phyloP scores from a whole-genome alignment of 371 early-diverging fungal species.

The Rhizopus delemar region DNA sequence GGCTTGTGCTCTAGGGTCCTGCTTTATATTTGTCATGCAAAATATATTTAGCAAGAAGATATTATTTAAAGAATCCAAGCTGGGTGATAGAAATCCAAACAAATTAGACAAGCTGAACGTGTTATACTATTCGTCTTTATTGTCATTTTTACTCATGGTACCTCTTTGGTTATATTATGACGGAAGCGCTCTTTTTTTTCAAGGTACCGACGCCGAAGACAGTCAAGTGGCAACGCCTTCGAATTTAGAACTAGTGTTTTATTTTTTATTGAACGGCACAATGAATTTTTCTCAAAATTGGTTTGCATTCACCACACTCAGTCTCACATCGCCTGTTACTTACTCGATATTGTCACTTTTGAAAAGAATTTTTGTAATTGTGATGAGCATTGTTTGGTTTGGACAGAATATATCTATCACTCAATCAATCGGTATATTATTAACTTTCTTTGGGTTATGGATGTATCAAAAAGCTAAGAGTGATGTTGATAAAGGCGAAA shows the following conservation, averaged over 20 bases:
- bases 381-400: constrained; percentile 83
- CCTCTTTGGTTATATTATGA: constrained; percentile 86
- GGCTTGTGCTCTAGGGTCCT: constrained; percentile 71
- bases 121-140: constrained; percentile 72
- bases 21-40: constrained; percentile 79
- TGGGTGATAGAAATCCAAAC: constrained; percentile 48
- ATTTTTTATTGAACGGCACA: constrained; percentile 77
- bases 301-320: constrained; percentile 79
- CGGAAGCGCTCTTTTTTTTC: constrained; percentile 44
- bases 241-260: constrained; percentile 20
- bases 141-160: constrained; percentile 72
- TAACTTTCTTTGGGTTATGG: constrained; percentile 85
- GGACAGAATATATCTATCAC: constrained; percentile 66
- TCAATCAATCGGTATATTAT: constrained; percentile 74
- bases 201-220: constrained; percentile 5
- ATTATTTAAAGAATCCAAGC: constrained; percentile 56
- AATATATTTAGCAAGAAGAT: constrained; percentile 82
- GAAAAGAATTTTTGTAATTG: constrained; percentile 90
- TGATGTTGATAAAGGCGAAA: constrained; percentile 50
- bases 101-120: constrained; percentile 85
- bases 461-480: constrained; percentile 83
- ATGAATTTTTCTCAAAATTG: constrained; percentile 80
- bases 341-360: constrained; percentile 86
- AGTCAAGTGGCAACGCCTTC: background rate
- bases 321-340: constrained; percentile 81